Conservation (phyloP, 2,329 filamentous ascomycete genomes). For the Penicillium sp. region DNA sequence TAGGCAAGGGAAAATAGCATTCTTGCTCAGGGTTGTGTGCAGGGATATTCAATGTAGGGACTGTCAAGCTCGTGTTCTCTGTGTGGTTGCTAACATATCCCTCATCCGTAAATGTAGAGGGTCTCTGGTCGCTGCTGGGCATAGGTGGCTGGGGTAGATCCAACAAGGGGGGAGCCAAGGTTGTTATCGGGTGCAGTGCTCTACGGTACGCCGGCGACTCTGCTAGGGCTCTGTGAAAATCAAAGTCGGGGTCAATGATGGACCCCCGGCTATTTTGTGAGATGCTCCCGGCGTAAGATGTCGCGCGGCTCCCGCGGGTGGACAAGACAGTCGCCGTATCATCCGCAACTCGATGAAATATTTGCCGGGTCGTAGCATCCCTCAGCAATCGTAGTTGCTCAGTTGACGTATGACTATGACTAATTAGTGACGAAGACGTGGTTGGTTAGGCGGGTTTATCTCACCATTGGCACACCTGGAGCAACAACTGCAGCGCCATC, state of each 20-base stretch:
- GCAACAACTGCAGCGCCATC: conserved; percentile 41
- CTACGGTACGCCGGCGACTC: conserved; percentile 32
- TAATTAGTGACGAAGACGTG: conserved; percentile 4
- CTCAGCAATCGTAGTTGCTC: conserved; percentile 42
- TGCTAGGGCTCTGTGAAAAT: conserved; percentile 36
- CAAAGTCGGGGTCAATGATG: conserved; percentile 36
- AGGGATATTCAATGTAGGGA: conserved; percentile 11
- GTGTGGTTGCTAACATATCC: conserved; percentile 31
- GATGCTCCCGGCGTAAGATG: conserved; percentile 29
- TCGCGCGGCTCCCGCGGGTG: conserved; percentile 29
- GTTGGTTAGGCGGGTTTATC: conserved; percentile 5
- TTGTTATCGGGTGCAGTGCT: conserved; percentile 11
- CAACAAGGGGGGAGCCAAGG: conserved; percentile 7
- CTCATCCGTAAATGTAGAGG: conserved; percentile 27
- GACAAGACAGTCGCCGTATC: conserved; percentile 41
- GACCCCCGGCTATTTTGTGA: conserved; percentile 32
- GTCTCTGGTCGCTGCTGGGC: conserved; percentile 16
- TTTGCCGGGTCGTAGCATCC: conserved; percentile 35
- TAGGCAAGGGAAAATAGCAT: conserved; percentile 15
- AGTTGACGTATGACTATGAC: conserved; percentile 34
- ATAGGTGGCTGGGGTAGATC: conserved; percentile 6
- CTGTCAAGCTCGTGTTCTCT: conserved; percentile 16
- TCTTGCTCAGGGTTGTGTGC: conserved; percentile 3
- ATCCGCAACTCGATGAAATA: conserved; percentile 42
- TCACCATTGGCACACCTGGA: conserved; percentile 47